Conservation (phyloP, 192 early-diverging fungal species). For the Jimgerdemannia flammicorona region DNA sequence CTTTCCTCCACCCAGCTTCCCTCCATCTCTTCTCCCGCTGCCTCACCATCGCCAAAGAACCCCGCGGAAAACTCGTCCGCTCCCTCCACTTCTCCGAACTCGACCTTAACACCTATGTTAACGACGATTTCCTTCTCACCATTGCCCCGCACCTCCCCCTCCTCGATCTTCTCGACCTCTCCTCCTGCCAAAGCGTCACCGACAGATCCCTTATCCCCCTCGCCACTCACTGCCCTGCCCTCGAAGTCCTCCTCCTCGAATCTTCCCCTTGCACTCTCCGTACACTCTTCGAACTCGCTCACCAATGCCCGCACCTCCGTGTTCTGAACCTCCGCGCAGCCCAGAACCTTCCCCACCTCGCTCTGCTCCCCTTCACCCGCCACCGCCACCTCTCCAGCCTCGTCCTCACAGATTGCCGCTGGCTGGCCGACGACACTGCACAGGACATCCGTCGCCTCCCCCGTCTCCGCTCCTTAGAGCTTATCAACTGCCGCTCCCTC, state of each 20-base stretch:
- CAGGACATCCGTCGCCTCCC: constrained; percentile 12
- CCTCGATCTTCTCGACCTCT: not conserved
- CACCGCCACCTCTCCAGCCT: constrained; percentile 12
- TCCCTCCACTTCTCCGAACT: not conserved
- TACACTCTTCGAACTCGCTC: constrained; percentile 18
- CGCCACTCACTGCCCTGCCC: constrained; percentile 8
- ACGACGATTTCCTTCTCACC: not conserved
- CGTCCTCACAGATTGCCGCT: constrained; percentile 18
- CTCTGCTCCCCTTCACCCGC: constrained; percentile 19
- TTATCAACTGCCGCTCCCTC: constrained; percentile 20
- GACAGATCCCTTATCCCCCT: constrained; percentile 15
- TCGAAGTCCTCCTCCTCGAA: constrained; percentile 12
- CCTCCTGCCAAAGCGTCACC: not conserved
- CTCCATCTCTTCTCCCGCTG: not conserved
- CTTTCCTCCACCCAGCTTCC: constrained; percentile 1
- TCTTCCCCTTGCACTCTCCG: constrained; percentile 10
- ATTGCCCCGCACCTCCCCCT: not conserved
- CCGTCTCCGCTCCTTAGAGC: constrained; percentile 11
- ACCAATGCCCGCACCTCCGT: constrained; percentile 7
- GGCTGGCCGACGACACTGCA: constrained; percentile 22
- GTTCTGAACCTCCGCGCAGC: constrained; percentile 8
- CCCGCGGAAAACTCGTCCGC: not conserved
- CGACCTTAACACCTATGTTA: not conserved
- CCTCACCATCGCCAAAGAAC: not conserved
- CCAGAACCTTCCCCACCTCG: constrained; percentile 5